phyloP scores from a whole-genome alignment of 345 rosid genomes.

The Boechera retrofracta region DNA sequence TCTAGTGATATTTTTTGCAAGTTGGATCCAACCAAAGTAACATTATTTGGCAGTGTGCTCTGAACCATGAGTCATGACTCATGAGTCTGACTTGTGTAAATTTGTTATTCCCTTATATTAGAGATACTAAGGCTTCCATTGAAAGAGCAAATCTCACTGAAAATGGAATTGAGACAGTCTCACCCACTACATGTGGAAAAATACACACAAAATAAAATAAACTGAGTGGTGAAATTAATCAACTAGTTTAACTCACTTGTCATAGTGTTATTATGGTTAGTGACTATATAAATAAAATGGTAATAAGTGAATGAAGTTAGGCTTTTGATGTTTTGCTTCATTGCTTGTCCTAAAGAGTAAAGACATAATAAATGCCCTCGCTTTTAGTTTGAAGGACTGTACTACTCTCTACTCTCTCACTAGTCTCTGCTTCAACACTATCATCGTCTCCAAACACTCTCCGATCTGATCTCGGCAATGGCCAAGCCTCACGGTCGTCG shows the following conservation, averaged over 20 bases:
- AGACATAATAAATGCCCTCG: neutral
- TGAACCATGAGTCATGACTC: neutral
- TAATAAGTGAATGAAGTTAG: neutral
- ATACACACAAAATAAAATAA: neutral
- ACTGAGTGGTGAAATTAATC: neutral
- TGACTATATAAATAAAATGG: neutral
- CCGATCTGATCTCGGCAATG: conserved; percentile 36
- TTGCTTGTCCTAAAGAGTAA: neutral
- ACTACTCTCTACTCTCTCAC: neutral
- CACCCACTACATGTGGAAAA: conserved; percentile 32
- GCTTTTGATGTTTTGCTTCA: neutral
- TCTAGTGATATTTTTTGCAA: conserved; percentile 12
- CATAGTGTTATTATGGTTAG: neutral
- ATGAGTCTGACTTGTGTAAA: neutral
- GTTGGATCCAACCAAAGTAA: conserved; percentile 36
- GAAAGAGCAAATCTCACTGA: conserved; percentile 26
- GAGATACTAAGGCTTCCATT: neutral
- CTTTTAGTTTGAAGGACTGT: conserved; percentile 12
- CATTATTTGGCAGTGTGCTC: conserved; percentile 1
- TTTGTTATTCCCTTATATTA: neutral
- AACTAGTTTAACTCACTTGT: neutral
- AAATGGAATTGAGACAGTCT: neutral
- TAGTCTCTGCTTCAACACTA: conserved; percentile 19
- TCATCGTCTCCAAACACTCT: conserved; percentile 31
- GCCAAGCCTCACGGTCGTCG: conserved; percentile 44